Conservation (phyloP, 441 rosid species). For the Gossypium armourianum region DNA sequence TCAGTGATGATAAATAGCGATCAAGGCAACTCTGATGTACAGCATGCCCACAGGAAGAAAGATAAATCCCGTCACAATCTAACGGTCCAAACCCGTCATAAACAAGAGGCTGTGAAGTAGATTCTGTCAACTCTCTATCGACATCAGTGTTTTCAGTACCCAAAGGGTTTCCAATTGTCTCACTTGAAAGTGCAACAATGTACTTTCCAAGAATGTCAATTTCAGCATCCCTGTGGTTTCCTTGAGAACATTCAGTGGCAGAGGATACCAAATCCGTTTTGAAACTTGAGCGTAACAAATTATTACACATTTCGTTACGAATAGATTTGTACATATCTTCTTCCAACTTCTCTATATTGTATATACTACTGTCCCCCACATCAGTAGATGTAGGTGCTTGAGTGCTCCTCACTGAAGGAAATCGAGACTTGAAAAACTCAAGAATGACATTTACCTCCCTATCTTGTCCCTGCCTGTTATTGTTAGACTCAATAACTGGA, state of each 20-base stretch:
- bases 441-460: conserved; percentile 43
- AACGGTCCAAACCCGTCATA: conserved; percentile 63
- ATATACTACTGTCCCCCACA: conserved; percentile 23
- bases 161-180: conserved; percentile 31
- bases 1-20: conserved; percentile 73
- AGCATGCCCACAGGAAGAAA: conserved; percentile 93
- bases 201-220: conserved; percentile 44
- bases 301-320: conserved; percentile 29
- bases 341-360: conserved; percentile 47
- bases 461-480: conserved; percentile 33
- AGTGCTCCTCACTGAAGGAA: conserved; percentile 38
- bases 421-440: conserved; percentile 43
- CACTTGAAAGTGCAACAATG: conserved; percentile 38
- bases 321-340: conserved; percentile 44
- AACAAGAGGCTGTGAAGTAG: conserved; percentile 26
- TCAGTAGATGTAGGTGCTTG: conserved; percentile 34
- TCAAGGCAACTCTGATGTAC: conserved; percentile 88
- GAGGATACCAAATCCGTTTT: conserved; percentile 23
- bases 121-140: conserved; percentile 25
- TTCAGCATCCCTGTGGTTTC: conserved; percentile 29
- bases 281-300: conserved; percentile 19
- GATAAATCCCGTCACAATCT: conserved; percentile 78
- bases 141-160: conserved; percentile 32
- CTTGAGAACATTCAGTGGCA: conserved; percentile 27
- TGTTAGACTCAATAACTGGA: conserved; percentile 38